Base-by-base conservation (phyloP, 345 rosid species). In the Syzygium oleosum region DNA sequence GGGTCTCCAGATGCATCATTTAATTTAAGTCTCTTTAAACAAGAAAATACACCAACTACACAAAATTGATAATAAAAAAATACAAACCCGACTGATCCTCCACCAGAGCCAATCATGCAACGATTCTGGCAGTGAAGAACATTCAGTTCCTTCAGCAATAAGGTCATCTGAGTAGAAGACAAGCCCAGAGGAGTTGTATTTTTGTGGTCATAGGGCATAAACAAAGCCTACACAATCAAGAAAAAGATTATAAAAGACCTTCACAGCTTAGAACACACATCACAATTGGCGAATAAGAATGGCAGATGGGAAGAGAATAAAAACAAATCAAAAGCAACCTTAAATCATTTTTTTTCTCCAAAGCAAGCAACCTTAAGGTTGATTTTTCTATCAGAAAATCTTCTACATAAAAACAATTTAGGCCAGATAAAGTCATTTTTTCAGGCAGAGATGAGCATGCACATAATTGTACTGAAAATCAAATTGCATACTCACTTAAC, bases 151-250 rank as follows among this genome's bases (percentile, higher is more conserved):
- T 94, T 96, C 55, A 97, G 98, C 94, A 98, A 87, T 46, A 91
- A 86, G 85, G 92, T 92, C 98, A 98, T 98, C 85, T 34, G 90
- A 52, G 88, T 88, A 1, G 97, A 94, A 52, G 94, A 89, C 68
- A 93, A 90, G 85, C 98, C 99, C 29, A 86, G 91, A 51, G 99
- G 99, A 53, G 98, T 96, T 49, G 91, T 92, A 89, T 98, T 98
- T 92, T 91, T 96, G 91, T 98, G 99, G 91, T 98, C 99, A 86
- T 96, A 96, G 19, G 99, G 99, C 99, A 98, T 98, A 91, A 98
- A 98, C 52, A 98, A 90, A 52, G 98, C 98, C 99, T 98, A 91
- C 84, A 90, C 17, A 88, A 73, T 73, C 27, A 85, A 87, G 58
- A 59, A 51, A 68, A 85, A 83, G 83, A 59, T 87, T 87, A 84